A percentile compares a stretch with the other conserved stretches of the same genome.
These are phyloP conservation scores for Populus tremula DNA, from an alignment of 345 rosid species.

Conservation along the genomic window DNA sequence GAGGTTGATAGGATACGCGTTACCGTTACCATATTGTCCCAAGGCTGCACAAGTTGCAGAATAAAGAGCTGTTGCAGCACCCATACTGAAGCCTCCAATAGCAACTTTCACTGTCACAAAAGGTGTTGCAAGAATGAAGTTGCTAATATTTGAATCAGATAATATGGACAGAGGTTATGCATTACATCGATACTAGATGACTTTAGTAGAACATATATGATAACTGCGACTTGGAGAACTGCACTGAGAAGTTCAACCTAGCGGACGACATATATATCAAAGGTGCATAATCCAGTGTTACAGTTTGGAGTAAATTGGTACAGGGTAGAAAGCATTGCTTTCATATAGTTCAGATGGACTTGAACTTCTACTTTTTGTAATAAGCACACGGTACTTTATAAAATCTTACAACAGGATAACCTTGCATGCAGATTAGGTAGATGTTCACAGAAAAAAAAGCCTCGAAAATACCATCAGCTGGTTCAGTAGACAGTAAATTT, in stretches of 20 bases:
- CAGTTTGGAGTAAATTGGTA: background rate
- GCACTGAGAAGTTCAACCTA: background rate
- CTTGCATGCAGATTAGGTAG: background rate
- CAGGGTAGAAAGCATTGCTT: background rate
- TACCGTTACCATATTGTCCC: conserved; percentile 28
- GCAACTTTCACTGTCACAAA: conserved; percentile 30
- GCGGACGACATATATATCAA: background rate
- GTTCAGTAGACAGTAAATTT: conserved; percentile 35
- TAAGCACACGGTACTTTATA: background rate
- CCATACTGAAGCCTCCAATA: conserved; percentile 39
- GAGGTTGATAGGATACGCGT: conserved; percentile 24
- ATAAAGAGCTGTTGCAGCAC: conserved; percentile 33
- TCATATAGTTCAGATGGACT: background rate
- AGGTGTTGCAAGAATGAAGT: background rate
- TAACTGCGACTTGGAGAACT: background rate
- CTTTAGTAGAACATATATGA: background rate
- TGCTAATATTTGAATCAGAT: background rate
- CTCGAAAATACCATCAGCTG: conserved; percentile 24
- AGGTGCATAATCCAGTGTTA: background rate
- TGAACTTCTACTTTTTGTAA: background rate
- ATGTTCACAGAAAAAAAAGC: conserved; percentile 1
- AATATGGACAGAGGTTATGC: background rate
- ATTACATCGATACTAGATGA: background rate
- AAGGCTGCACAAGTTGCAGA: conserved; percentile 31
- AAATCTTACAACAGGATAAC: background rate